These are phyloP conservation scores for Nitzschia palea DNA, from an alignment of 108 stramenopile genomes.

Conservation along the genomic window DNA sequence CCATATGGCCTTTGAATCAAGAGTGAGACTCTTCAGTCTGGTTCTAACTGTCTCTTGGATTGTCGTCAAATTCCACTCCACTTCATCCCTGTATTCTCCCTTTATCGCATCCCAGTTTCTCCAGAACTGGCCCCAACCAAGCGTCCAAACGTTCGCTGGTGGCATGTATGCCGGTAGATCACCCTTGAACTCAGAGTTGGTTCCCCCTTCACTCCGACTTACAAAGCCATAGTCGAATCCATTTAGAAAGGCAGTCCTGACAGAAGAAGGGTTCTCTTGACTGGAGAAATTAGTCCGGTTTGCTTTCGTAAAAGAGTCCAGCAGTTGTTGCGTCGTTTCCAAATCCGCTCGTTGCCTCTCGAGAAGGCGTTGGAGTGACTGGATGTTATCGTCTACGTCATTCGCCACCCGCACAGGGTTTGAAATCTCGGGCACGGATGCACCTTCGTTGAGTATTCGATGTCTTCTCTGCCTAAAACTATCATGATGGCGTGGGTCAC, in stretches of 20 bases:
- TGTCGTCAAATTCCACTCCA: slow-evolving; percentile 27
- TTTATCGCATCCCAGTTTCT: slow-evolving; percentile 63
- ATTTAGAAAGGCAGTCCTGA: slow-evolving; percentile 44
- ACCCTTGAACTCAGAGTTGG: not conserved
- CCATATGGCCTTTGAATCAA: slow-evolving; percentile 59
- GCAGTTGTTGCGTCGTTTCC: not conserved
- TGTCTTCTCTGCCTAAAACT: no score
- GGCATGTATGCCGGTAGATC: slow-evolving; percentile 45
- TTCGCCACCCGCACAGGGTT: no score
- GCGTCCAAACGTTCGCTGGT: slow-evolving; percentile 47
- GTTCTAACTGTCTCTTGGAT: slow-evolving; percentile 39
- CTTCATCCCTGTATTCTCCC: slow-evolving; percentile 56
- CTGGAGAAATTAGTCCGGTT: not conserved
- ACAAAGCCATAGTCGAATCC: slow-evolving; percentile 64
- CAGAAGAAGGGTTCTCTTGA: not conserved
- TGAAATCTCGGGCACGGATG: no score
- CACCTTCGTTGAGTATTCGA: no score
- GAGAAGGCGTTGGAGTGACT: not conserved
- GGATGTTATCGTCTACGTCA: not conserved
- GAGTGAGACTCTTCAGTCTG: slow-evolving; percentile 42
- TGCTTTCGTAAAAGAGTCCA: not conserved
- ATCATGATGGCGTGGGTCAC: no score
- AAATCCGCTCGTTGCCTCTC: not conserved
- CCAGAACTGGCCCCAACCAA: slow-evolving; percentile 57
- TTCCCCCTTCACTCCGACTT: slow-evolving; percentile 55